Evolutionary conservation across 805 yeast species (phyloP).

Genomic region (Priceomyces fermenticarens): DNA sequence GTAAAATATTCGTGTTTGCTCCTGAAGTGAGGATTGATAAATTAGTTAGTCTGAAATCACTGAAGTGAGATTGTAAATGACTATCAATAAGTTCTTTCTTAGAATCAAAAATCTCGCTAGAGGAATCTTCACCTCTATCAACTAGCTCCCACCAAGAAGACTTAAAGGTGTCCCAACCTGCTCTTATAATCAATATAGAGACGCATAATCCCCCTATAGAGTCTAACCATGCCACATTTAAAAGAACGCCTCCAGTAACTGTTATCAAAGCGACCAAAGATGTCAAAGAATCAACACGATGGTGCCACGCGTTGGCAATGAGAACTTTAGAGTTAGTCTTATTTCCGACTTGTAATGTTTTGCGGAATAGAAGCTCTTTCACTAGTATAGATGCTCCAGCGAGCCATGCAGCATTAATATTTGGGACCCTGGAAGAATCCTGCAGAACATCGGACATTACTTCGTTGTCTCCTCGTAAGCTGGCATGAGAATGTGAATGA

Average conservation of each 20-base stretch:
- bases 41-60: slow-evolving; percentile 33
- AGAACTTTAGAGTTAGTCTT: slow-evolving; percentile 81
- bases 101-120: slow-evolving; percentile 47
- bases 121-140: slow-evolving; percentile 61
- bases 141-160: slow-evolving; percentile 72
- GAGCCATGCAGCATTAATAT: slow-evolving; percentile 93
- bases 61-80: slow-evolving; percentile 18
- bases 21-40: slow-evolving; percentile 55
- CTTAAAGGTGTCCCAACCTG: slow-evolving; percentile 75
- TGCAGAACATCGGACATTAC: slow-evolving; percentile 17
- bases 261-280: slow-evolving; percentile 87
- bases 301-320: slow-evolving; percentile 98
- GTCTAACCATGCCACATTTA: slow-evolving; percentile 80
- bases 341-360: slow-evolving; percentile 78
- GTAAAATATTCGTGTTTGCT: slow-evolving; percentile 47
- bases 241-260: slow-evolving; percentile 78
- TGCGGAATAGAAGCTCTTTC: slow-evolving; percentile 84
- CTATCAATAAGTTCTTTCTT: slow-evolving; percentile 38
- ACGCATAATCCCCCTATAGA: slow-evolving; percentile 90
- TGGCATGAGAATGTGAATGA: slow-evolving; percentile 8
- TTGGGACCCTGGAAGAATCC: slow-evolving; percentile 26
- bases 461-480: slow-evolving; percentile 20
- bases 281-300: slow-evolving; percentile 89
- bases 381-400: slow-evolving; percentile 85
- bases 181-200: slow-evolving; percentile 74